phyloP scores from a whole-genome alignment of 768 basidiomycete genomes.

The Leccinum barrowsii region DNA sequence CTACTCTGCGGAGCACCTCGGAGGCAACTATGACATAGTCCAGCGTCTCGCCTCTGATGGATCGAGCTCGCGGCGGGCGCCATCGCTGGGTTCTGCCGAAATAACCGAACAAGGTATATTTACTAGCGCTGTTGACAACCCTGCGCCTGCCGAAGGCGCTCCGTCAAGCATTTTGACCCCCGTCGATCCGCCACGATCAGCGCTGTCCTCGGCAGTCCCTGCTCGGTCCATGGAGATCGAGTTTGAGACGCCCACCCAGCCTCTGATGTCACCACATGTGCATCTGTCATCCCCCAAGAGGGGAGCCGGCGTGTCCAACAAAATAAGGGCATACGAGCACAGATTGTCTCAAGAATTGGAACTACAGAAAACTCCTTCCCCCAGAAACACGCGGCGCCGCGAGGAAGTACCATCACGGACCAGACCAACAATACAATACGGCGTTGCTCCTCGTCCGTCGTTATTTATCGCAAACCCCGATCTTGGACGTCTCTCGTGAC shows the following conservation, averaged over 20 bases:
- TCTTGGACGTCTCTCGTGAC: slow-evolving; percentile 15
- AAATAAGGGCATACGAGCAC: slow-evolving; percentile 57
- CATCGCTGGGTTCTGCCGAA: slow-evolving; percentile 25
- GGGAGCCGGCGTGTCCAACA: slow-evolving; percentile 41
- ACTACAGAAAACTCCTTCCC: slow-evolving; percentile 30
- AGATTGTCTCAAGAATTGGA: slow-evolving; percentile 53
- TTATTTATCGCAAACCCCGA: slow-evolving; percentile 73
- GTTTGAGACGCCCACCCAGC: slow-evolving; percentile 1
- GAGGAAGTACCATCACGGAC: slow-evolving; percentile 42
- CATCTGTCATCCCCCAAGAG: background rate
- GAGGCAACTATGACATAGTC: slow-evolving; percentile 65
- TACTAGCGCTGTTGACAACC: slow-evolving; percentile 1
- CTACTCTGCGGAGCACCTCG: slow-evolving; percentile 63
- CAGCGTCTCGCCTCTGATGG: slow-evolving; percentile 42
- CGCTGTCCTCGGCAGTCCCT: slow-evolving; percentile 5
- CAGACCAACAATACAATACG: slow-evolving; percentile 51
- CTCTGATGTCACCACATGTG: background rate
- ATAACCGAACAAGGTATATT: slow-evolving; percentile 19
- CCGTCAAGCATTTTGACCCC: slow-evolving; percentile 2
- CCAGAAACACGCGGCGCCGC: slow-evolving; percentile 39
- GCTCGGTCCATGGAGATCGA: background rate
- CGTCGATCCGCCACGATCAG: slow-evolving; percentile 19
- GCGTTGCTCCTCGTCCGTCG: slow-evolving; percentile 57
- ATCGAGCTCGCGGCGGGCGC: slow-evolving; percentile 23
- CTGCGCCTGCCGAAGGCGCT: slow-evolving; percentile 11